Evolutionary conservation across 768 basidiomycete genomes (phyloP), one percentile per base, ranked within the genome.

Genomic region (Lactarius trivialis): DNA sequence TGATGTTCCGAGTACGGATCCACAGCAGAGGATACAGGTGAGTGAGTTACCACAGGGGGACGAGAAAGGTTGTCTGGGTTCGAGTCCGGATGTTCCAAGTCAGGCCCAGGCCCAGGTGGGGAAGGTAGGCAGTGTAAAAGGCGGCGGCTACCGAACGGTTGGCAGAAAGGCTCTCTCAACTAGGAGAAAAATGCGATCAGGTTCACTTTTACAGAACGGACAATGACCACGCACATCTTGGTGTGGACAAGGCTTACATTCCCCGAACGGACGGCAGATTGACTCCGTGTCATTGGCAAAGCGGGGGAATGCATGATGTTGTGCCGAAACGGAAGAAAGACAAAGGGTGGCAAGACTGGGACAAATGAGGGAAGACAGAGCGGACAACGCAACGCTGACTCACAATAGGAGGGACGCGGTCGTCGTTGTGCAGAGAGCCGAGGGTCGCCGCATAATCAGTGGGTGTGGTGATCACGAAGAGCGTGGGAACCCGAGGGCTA

Each of bases 71-170:
- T 74, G 54, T 72, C 67, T 63, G 70, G 71, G 26, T 57, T 57
- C 41, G 17, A 65, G 24, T 51, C 26, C 45, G 63, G 19, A 36
- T 56, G 60, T 41, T 43, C 60, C 54, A 21, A 66, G 49, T 50
- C 72, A 59, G 36, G 63, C 30, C 1, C 51, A 14, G 53, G 33
- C 32, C 53, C 36, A 14, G 48, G 36, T 2, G 57, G 67, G 61
- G 45, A 67, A 50, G 56, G 80, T 81, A 36, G 82, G 64, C 94
- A 98, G 71, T 94, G 94, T 78, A 95, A 80, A 43, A 93, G 81
- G 21, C 91, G 85, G 26, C 95, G 85, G 74, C 95, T 95, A 56
- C 95, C 95, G 71, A 93, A 96, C n/a, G 95, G 94, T 70, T 91
- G 85, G 75, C 94, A 98, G 73, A 89, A 96, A 2, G 94, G 93